Conservation (phyloP, 805 yeast species). For the Teunomyces pallodes region DNA sequence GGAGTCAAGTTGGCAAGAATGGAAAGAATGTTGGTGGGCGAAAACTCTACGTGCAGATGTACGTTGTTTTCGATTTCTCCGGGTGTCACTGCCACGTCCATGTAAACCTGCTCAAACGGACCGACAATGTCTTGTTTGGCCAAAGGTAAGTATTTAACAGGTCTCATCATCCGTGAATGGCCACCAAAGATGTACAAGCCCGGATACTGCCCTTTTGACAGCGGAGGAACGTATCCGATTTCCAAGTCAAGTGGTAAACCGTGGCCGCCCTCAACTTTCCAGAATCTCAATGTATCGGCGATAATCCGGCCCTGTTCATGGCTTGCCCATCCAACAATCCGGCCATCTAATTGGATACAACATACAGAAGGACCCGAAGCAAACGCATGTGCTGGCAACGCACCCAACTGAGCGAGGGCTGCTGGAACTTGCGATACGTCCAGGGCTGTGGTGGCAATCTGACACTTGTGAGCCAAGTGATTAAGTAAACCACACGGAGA, state of each 20-base stretch:
- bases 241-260: constrained; percentile 86
- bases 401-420: constrained; percentile 70
- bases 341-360: constrained; percentile 93
- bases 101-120: constrained; percentile 96
- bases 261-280: constrained; percentile 83
- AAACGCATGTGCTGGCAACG: constrained; percentile 71
- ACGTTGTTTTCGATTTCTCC: constrained; percentile 77
- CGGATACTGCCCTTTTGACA: constrained; percentile 93
- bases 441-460: constrained; percentile 70
- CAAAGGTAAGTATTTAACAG: constrained; percentile 86
- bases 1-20: constrained; percentile 97
- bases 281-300: constrained; percentile 85
- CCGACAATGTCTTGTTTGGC: constrained; percentile 86
- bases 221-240: constrained; percentile 95
- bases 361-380: constrained; percentile 87
- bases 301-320: constrained; percentile 83
- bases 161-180: constrained; percentile 92
- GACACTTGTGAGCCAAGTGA: constrained; percentile 95
- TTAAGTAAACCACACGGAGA: constrained; percentile 97
- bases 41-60: constrained; percentile 90
- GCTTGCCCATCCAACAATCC: constrained; percentile 89
- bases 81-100: constrained; percentile 94
- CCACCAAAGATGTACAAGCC: constrained; percentile 92
- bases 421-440: constrained; percentile 73
- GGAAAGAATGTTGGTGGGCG: constrained; percentile 92